These are phyloP conservation scores for Thielaviopsis cerberus DNA, from an alignment of 2,329 filamentous ascomycete species.

Conservation along the genomic window DNA sequence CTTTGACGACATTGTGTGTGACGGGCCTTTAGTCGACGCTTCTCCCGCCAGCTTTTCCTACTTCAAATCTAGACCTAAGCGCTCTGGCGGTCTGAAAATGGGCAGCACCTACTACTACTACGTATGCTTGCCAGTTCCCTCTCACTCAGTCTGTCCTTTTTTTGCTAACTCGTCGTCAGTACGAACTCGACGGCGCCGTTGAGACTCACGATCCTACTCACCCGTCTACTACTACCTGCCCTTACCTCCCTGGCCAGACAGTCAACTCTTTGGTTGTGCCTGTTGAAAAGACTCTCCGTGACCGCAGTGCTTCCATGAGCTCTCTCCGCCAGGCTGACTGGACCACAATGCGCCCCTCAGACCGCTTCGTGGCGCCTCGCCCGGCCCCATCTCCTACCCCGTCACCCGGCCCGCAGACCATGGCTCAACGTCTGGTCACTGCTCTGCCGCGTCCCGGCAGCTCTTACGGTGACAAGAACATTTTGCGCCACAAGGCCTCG, in stretches of 20 bases:
- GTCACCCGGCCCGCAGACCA: conserved; percentile 8
- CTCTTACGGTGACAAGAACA: conserved; percentile 5
- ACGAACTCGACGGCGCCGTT: conserved; percentile 59
- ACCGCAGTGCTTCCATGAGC: conserved; percentile 46
- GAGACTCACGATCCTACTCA: conserved; percentile 58
- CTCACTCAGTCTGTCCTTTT: not conserved
- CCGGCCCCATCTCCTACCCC: conserved; percentile 27
- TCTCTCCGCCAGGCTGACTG: conserved; percentile 39
- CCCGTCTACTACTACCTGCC: conserved; percentile 61
- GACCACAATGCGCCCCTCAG: conserved; percentile 59
- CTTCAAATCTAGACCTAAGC: conserved; percentile 32
- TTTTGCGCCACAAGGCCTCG: conserved; percentile 22
- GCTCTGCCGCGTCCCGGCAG: not conserved
- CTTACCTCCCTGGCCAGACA: conserved; percentile 69
- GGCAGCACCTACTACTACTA: conserved; percentile 92
- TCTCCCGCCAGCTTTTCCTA: not conserved
- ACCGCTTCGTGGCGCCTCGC: conserved; percentile 55
- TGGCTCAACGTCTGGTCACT: conserved; percentile 3
- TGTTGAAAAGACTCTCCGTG: conserved; percentile 40
- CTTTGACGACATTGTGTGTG: conserved; percentile 70
- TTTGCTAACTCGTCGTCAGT: conserved; percentile 31
- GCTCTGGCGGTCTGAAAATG: conserved; percentile 63
- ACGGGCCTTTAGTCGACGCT: conserved; percentile 26
- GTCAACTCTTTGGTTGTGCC: conserved; percentile 76
- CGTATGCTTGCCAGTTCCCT: conserved; percentile 33